phyloP scores from a whole-genome alignment of 2,329 filamentous ascomycete species.

The Fusarium miscanthi region DNA sequence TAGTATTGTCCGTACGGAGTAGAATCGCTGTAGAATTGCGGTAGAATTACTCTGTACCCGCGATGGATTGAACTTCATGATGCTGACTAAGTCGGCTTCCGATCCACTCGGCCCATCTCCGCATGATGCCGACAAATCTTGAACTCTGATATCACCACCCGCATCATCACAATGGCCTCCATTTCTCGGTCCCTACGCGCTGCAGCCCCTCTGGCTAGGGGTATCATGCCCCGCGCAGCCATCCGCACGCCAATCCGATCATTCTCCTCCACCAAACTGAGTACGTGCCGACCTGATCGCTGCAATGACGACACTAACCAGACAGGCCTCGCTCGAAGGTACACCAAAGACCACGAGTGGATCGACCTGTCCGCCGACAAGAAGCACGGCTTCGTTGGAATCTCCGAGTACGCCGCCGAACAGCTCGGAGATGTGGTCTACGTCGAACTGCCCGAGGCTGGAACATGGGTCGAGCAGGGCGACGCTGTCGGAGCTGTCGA shows the following conservation, averaged over 20 bases:
- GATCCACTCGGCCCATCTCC: constrained; percentile 37
- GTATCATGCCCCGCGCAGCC: constrained; percentile 52
- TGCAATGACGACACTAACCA: constrained; percentile 10
- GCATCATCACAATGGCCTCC: constrained; percentile 65
- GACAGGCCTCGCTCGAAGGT: constrained; percentile 77
- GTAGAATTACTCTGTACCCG: too few relatives aligned
- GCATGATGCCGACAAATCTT: constrained; percentile 36
- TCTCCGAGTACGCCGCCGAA: constrained; percentile 91
- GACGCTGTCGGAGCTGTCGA: constrained; percentile 95
- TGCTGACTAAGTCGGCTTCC: constrained; percentile 37
- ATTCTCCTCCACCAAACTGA: constrained; percentile 55
- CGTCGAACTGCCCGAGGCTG: constrained; percentile 85
- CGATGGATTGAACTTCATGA: background rate
- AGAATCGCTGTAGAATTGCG: background rate
- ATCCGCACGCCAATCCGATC: constrained; percentile 56
- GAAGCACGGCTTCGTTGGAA: constrained; percentile 84
- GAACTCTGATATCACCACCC: constrained; percentile 36
- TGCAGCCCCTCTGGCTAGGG: constrained; percentile 59
- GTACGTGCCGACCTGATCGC: constrained; percentile 38
- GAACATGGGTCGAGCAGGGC: constrained; percentile 75
- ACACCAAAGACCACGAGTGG: constrained; percentile 99
- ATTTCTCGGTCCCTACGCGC: constrained; percentile 67
- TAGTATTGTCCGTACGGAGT: too few relatives aligned
- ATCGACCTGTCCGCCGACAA: constrained; percentile 86
- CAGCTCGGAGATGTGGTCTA: constrained; percentile 96